Evolutionary conservation across 441 rosid species (phyloP).

Genomic region (Geranium incanum): DNA sequence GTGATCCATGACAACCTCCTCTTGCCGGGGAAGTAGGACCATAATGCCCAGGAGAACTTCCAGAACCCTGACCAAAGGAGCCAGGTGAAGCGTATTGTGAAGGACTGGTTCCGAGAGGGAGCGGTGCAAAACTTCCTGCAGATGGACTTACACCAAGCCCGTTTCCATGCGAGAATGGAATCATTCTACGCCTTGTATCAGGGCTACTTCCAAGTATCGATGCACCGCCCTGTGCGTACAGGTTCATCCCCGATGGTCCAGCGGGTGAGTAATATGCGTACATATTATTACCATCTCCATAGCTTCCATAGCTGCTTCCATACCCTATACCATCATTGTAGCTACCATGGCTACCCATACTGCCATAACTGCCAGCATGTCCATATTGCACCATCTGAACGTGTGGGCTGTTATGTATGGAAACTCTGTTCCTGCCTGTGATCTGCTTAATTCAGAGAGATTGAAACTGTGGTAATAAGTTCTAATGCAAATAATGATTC

Average conservation of each 20-base stretch:
- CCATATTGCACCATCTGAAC: slow-evolving; percentile 60
- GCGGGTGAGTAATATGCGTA: slow-evolving; percentile 91
- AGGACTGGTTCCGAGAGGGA: slow-evolving; percentile 95
- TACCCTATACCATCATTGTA: slow-evolving; percentile 76
- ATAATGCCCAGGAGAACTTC: slow-evolving; percentile 92
- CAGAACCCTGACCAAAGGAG: slow-evolving; percentile 55
- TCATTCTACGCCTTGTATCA: slow-evolving; percentile 71
- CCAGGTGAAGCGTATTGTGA: slow-evolving; percentile 92
- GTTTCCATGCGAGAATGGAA: slow-evolving; percentile 73
- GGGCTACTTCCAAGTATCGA: slow-evolving; percentile 88
- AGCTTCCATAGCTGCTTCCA: slow-evolving; percentile 91
- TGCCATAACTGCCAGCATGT: slow-evolving; percentile 86
- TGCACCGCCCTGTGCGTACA: slow-evolving; percentile 64
- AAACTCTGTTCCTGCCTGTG: slow-evolving; percentile 57
- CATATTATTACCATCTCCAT: slow-evolving; percentile 66
- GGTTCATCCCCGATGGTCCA: slow-evolving; percentile 73
- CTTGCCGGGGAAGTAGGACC: slow-evolving; percentile 96
- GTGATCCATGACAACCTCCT: slow-evolving; percentile 86
- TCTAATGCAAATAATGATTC: slow-evolving; percentile 5
- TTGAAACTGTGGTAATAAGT: slow-evolving; percentile 8
- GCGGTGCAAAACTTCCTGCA: slow-evolving; percentile 80
- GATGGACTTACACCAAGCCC: slow-evolving; percentile 92
- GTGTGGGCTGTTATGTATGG: slow-evolving; percentile 78
- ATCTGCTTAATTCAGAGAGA: slow-evolving; percentile 40
- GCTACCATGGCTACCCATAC: slow-evolving; percentile 94